Conservation (phyloP, 352 stramenopile genomes). For the Chrysophaeum taylorii region DNA sequence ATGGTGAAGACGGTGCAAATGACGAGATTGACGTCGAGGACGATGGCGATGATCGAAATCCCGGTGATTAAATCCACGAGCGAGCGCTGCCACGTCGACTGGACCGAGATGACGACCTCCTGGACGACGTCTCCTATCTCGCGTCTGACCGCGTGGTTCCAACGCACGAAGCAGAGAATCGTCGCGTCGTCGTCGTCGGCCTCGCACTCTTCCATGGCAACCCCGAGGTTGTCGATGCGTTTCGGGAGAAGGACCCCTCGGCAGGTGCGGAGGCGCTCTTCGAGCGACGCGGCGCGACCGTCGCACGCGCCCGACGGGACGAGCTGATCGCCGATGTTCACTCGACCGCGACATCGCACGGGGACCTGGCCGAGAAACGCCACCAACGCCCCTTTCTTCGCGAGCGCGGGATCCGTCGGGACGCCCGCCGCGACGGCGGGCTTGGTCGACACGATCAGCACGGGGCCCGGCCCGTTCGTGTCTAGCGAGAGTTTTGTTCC, state of each 20-base stretch:
- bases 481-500: slow-evolving; percentile 19
- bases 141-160: neutral
- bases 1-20: neutral
- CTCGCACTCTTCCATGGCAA: slow-evolving; percentile 14
- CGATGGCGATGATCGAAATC: neutral
- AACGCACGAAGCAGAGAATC: slow-evolving; percentile 22
- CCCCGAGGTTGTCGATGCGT: slow-evolving; percentile 13
- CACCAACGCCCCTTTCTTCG: neutral
- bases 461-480: slow-evolving; percentile 10
- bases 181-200: neutral
- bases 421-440: slow-evolving; percentile 22
- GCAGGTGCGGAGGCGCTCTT: neutral
- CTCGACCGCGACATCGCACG: slow-evolving; percentile 1
- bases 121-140: too few species aligned
- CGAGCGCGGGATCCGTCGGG: neutral
- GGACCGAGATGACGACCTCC: too few species aligned
- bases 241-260: too few species aligned
- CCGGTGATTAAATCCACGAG: neutral
- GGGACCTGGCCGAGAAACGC: slow-evolving; percentile 24
- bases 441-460: slow-evolving; percentile 13
- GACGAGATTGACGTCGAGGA: neutral
- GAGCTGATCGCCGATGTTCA: slow-evolving; percentile 15
- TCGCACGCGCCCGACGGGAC: slow-evolving; percentile 16
- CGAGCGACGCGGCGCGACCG: neutral
- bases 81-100: neutral